phyloP scores from a whole-genome alignment of 768 basidiomycete genomes.

The Gymnopilus dilepis region DNA sequence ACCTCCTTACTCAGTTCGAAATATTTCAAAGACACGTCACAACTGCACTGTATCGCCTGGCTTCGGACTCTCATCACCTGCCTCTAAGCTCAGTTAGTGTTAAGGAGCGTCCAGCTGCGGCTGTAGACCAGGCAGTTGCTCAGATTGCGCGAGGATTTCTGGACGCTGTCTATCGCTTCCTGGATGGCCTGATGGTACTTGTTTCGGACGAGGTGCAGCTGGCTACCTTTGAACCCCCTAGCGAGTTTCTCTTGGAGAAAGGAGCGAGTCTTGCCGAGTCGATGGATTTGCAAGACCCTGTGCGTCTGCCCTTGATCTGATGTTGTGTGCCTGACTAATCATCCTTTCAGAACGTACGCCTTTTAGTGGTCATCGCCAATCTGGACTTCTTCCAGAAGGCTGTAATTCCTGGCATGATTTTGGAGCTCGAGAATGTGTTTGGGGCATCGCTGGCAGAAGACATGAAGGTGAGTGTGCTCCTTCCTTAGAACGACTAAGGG shows the following conservation, averaged over 20 bases:
- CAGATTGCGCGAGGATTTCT: constrained; percentile 85
- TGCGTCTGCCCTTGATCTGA: constrained; percentile 37
- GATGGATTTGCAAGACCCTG: constrained; percentile 67
- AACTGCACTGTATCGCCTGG: constrained; percentile 75
- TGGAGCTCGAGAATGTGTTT: constrained; percentile 77
- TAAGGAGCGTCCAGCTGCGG: constrained; percentile 12
- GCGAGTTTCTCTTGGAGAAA: not conserved
- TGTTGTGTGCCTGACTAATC: not conserved
- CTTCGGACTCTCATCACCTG: constrained; percentile 69
- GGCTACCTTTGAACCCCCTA: constrained; percentile 25
- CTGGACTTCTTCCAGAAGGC: constrained; percentile 72
- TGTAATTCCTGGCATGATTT: constrained; percentile 78
- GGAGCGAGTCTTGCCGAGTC: constrained; percentile 56
- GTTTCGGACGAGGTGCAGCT: constrained; percentile 71
- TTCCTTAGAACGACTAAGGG: not conserved
- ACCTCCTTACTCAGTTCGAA: constrained; percentile 75
- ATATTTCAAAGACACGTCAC: constrained; percentile 80
- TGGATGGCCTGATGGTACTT: constrained; percentile 85
- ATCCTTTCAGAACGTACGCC: constrained; percentile 70
- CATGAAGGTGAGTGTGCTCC: constrained; percentile 50
- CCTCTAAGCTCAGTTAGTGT: constrained; percentile 37
- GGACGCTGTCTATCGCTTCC: constrained; percentile 81
- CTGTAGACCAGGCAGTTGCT: constrained; percentile 39
- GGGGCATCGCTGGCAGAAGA: constrained; percentile 74
- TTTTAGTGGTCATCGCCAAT: constrained; percentile 89